Evolutionary conservation across 352 stramenopile species (phyloP), one percentile per base, ranked within the genome.

Genomic region (Phytophthora megakarya): DNA sequence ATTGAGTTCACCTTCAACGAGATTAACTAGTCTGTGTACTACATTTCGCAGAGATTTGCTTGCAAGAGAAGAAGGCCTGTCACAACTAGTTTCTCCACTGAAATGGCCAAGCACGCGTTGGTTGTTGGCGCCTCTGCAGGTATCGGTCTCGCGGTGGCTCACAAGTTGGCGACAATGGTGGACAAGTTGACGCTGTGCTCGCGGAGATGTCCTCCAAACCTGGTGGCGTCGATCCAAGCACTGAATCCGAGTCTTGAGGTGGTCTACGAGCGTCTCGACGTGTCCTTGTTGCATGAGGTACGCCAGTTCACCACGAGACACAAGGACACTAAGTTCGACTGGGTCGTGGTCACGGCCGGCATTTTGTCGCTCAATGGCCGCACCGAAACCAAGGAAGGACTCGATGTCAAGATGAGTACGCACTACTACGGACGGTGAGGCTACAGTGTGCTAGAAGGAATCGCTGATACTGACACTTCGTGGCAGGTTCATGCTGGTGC

Each of bases 391-490:
- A 59, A 53, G 28, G 66, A 74, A 22, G 66, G 66, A 2, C 61
- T 74, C 11, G 66, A 74, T 25, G 54, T 71, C 30, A 74, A 74
- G 61, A 74, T 74, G 66, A 61, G 53, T 48, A 74, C 61, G 8
- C 66, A 74, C 54, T 74, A 67, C 61, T 74, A 74, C 38, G 66
- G 66, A 49, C 61, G 66, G 66, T 74, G 33, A 12, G 65, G 22
- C 8, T 6, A 0, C 21, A 35, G 9, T 9, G 26, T 33, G 30
- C 11, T 25, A 19, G 2, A 28, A 21, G 10, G 12, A 22, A 30
- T 37, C 2, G 26, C 9, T 43, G 19, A 47, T 43, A 47, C 28
- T 63, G 40, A 39, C 26, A 30, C 13, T 30, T 1, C 39, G 50
- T 33, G 26, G 21, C 48, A 71, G 66, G 4, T 74, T 74, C 48